Base-by-base conservation (phyloP, 2,329 filamentous ascomycete genomes). In the Dothistroma septosporum region DNA sequence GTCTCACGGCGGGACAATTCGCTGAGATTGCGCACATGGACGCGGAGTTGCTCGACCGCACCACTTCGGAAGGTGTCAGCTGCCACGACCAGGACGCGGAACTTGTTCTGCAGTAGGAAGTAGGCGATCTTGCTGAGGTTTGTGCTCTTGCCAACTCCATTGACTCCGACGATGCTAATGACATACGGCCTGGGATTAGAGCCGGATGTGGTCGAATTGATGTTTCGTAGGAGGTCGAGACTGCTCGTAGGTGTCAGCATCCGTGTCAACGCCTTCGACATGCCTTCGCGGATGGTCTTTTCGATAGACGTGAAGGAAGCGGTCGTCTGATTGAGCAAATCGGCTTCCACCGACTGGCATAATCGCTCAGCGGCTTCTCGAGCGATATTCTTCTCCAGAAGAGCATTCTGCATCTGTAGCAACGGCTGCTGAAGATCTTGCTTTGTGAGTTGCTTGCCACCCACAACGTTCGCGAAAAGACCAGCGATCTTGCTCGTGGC, bases 41-140 rank as follows among this genome's bases (percentile, higher is more conserved):
- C 94, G 59, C 91, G 91, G 11, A 99, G 84, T 77, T 99, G 94
- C 79, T 99, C 94, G 56, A 99, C 95, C 44, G 94, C 94, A 35
- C 94, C 94, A 10, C 92, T 96, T 67, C 94, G 89, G 83, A 99
- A 99, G 2, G 94, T 99, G 75, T 99, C 93, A 69, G 91, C 94
- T 10, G 94, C 93, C 14, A 91, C 93, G 67, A 99, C 91, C 60
- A 99, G 84, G 16, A 99, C 92, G 72, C 90, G 90, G 80, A 96
- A 95, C 74, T 95, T 92, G 80, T 99, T 99, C 76, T 99, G 93
- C 33, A 99, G 82, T 41, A 99, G 82, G 79, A 99, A 99, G 78
- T 94, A 99, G 76, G 92, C 96, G 67, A 99, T 96, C 77, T 99
- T 99, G 76, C 91, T 93, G 41, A 99, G 82, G 74, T 97, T 97